Evolutionary conservation across 305 asterid species (phyloP).

Genomic region (Solanum hybrid): DNA sequence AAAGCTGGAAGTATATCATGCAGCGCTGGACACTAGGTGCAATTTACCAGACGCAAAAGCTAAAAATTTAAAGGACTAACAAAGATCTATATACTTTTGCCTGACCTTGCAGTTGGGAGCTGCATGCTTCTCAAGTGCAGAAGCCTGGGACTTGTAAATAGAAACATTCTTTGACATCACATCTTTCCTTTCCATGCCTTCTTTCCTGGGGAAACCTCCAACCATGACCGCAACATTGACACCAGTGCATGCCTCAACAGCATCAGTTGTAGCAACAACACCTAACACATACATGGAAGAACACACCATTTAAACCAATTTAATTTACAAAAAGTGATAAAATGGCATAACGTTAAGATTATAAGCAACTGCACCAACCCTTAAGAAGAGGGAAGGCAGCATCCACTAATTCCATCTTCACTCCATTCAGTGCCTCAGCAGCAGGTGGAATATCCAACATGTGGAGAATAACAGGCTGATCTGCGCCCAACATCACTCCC

Average conservation of each 20-base stretch:
- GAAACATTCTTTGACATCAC: conserved; percentile 96
- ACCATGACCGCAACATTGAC: conserved; percentile 87
- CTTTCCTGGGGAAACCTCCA: conserved; percentile 99
- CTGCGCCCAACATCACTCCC: conserved; percentile 84
- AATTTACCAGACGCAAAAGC: no score
- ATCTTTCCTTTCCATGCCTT: conserved; percentile 96
- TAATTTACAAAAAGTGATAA: background rate
- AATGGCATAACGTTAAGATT: background rate
- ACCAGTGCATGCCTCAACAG: conserved; percentile 74
- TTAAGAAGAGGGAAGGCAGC: conserved; percentile 92
- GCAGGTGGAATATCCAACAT: conserved; percentile 92
- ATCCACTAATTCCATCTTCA: conserved; percentile 86
- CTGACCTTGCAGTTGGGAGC: conserved; percentile 92
- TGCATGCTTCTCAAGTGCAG: conserved; percentile 91
- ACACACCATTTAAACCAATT: background rate
- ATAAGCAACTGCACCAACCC: conserved; percentile 31
- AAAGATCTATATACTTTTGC: no score
- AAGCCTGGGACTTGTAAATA: conserved; percentile 93
- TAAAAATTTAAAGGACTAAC: background rate
- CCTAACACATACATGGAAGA: conserved; percentile 28
- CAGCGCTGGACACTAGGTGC: background rate
- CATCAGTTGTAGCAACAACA: conserved; percentile 92
- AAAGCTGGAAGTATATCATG: background rate
- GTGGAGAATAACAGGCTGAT: conserved; percentile 91
- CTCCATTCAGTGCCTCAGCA: conserved; percentile 86